Conservation (phyloP, 768 basidiomycete genomes). For the Mycena alexandri region DNA sequence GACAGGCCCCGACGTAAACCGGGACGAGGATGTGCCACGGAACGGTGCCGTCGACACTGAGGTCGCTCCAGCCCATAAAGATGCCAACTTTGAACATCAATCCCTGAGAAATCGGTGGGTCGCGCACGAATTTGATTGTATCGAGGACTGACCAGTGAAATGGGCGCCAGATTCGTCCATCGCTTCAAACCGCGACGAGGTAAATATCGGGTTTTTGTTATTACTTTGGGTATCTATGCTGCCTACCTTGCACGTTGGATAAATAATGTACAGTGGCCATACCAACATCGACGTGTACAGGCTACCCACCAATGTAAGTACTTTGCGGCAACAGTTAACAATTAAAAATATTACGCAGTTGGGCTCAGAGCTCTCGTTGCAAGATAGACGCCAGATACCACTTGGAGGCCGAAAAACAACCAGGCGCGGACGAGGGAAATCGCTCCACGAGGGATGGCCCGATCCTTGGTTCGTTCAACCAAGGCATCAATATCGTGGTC, state of each 20-base stretch:
- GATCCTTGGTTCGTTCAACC: slow-evolving; percentile 44
- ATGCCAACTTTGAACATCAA: slow-evolving; percentile 48
- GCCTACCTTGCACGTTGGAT: slow-evolving; percentile 49
- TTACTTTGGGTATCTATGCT: not conserved
- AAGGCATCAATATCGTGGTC: slow-evolving; percentile 45
- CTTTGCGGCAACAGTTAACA: not conserved
- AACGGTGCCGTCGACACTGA: slow-evolving; percentile 39
- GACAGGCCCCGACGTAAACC: slow-evolving; percentile 43
- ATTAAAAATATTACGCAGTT: slow-evolving; percentile 35
- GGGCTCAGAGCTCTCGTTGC: slow-evolving; percentile 38
- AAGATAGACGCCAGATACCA: slow-evolving; percentile 39
- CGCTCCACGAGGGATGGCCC: slow-evolving; percentile 44
- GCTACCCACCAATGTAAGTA: slow-evolving; percentile 21
- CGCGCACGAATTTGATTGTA: too few relatives aligned
- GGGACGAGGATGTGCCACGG: slow-evolving; percentile 43
- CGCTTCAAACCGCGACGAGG: slow-evolving; percentile 30
- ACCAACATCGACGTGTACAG: slow-evolving; percentile 42
- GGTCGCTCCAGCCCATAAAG: slow-evolving; percentile 49
- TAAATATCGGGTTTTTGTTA: not conserved
- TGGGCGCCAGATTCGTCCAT: slow-evolving; percentile 46
- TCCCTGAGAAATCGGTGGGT: slow-evolving; percentile 36
- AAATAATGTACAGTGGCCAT: slow-evolving; percentile 48
- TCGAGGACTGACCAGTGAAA: slow-evolving; percentile 40
- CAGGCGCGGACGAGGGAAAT: slow-evolving; percentile 45
- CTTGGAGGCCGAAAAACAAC: slow-evolving; percentile 45